A percentile compares a stretch with the other conserved stretches of the same genome.
phyloP scores from a whole-genome alignment of 2,329 filamentous ascomycete species.

The Exophiala bonariae region DNA sequence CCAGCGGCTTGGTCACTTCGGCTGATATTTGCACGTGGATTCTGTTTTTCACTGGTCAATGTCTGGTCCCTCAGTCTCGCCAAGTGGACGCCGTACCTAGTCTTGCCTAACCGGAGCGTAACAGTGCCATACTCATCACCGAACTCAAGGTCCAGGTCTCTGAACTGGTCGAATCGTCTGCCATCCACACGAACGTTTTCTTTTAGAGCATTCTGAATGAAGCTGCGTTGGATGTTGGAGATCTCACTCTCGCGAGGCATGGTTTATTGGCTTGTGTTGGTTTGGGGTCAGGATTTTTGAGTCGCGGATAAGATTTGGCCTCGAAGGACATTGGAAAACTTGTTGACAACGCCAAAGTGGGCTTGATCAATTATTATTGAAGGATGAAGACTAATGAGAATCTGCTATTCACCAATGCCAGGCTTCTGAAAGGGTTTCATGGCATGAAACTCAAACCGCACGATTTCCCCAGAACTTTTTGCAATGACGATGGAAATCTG shows the following conservation, averaged over 20 bases:
- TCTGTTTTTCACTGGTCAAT: slow-evolving; percentile 45
- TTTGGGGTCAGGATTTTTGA: background rate
- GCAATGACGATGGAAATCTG: background rate
- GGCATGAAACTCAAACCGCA: no score
- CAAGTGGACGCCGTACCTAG: slow-evolving; percentile 59
- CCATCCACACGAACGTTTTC: slow-evolving; percentile 83
- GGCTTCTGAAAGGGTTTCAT: no score
- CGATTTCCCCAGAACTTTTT: no score
- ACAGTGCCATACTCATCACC: slow-evolving; percentile 89
- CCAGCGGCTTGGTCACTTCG: slow-evolving; percentile 80
- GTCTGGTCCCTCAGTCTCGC: background rate
- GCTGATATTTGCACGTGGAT: slow-evolving; percentile 83
- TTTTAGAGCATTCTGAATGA: slow-evolving; percentile 78
- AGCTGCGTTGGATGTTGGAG: slow-evolving; percentile 83
- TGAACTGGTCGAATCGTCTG: slow-evolving; percentile 76
- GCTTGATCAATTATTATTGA: background rate
- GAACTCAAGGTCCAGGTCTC: slow-evolving; percentile 75
- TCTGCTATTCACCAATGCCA: no score
- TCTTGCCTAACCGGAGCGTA: slow-evolving; percentile 86
- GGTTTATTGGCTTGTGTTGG: slow-evolving; percentile 22
- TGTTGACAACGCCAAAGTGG: background rate
- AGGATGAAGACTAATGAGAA: no score
- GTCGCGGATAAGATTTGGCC: background rate
- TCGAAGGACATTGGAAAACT: background rate
- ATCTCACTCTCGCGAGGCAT: slow-evolving; percentile 95